Evolutionary conservation across 139 green algal species (phyloP).

Genomic region (Tetraselmis striata): DNA sequence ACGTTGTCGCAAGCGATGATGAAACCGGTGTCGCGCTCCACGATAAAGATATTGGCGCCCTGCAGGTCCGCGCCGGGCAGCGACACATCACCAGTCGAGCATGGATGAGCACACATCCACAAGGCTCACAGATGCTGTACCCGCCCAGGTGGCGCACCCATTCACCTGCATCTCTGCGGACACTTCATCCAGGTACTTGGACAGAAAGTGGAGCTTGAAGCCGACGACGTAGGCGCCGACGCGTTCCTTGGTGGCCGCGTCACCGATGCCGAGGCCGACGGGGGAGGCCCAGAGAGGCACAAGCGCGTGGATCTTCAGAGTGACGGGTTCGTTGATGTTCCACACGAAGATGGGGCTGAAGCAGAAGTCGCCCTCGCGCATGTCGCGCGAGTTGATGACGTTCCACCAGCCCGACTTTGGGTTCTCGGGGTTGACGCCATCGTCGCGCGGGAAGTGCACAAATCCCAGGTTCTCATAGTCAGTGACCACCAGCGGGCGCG

Average conservation of each 20-base stretch:
- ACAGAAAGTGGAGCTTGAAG: not conserved
- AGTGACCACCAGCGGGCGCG: not conserved
- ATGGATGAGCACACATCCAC: too few relatives aligned
- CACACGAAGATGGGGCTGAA: not conserved
- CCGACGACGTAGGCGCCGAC: not conserved
- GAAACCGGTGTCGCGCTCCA: not conserved
- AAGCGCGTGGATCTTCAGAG: not conserved
- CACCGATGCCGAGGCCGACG: too few relatives aligned
- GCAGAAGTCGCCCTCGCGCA: not conserved
- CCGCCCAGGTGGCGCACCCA: too few relatives aligned
- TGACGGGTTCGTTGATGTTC: not conserved
- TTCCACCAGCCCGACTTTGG: not conserved
- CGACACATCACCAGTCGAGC: too few relatives aligned
- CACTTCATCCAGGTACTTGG: not conserved
- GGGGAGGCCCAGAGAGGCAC: not conserved
- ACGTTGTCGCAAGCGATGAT: not conserved
- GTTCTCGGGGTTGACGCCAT: not conserved
- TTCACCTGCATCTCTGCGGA: not conserved
- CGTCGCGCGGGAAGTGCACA: not conserved
- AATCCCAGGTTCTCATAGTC: not conserved
- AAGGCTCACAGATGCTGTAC: too few relatives aligned
- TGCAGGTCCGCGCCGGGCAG: too few relatives aligned
- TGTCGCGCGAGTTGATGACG: not conserved
- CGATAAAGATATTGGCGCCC: not conserved
- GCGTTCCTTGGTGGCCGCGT: not conserved